A percentile compares a stretch with the other conserved stretches of the same genome.
These are phyloP conservation scores for Boletus rufocinnamomeus DNA, from an alignment of 768 basidiomycete genomes.

Conservation along the genomic window DNA sequence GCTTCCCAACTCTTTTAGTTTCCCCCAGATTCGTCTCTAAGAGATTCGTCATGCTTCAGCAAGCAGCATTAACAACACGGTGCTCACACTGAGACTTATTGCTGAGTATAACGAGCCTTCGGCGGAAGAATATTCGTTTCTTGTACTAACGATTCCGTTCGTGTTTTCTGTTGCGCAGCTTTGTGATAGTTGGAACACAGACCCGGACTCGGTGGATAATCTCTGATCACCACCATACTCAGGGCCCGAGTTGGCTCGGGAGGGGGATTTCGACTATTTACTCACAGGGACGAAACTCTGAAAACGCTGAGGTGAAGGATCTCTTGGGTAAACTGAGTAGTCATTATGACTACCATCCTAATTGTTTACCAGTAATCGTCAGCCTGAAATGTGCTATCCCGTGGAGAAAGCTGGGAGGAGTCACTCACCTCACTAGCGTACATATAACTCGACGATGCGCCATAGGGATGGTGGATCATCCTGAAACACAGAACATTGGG, in stretches of 20 bases:
- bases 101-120: slow-evolving; percentile 12
- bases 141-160: background rate
- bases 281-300: slow-evolving; percentile 33
- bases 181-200: slow-evolving; percentile 17
- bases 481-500: slow-evolving; percentile 25
- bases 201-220: slow-evolving; percentile 29
- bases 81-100: slow-evolving; percentile 20
- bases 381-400: background rate
- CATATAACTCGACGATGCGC: slow-evolving; percentile 29
- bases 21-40: slow-evolving; percentile 24
- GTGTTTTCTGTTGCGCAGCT: slow-evolving; percentile 10
- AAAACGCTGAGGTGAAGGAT: slow-evolving; percentile 21
- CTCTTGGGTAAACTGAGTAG: background rate
- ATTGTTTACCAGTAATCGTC: background rate
- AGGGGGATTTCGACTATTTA: background rate
- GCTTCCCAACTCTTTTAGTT: slow-evolving; percentile 14
- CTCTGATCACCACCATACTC: slow-evolving; percentile 19
- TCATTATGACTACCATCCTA: slow-evolving; percentile 10
- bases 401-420: background rate
- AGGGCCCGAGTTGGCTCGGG: background rate
- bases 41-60: background rate
- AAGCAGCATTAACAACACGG: background rate
- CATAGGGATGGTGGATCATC: slow-evolving; percentile 35
- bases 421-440: slow-evolving; percentile 27
- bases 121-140: slow-evolving; percentile 1